Evolutionary conservation across 2,329 filamentous ascomycete genomes (phyloP).

Genomic region (Penicillium brevicompactum): DNA sequence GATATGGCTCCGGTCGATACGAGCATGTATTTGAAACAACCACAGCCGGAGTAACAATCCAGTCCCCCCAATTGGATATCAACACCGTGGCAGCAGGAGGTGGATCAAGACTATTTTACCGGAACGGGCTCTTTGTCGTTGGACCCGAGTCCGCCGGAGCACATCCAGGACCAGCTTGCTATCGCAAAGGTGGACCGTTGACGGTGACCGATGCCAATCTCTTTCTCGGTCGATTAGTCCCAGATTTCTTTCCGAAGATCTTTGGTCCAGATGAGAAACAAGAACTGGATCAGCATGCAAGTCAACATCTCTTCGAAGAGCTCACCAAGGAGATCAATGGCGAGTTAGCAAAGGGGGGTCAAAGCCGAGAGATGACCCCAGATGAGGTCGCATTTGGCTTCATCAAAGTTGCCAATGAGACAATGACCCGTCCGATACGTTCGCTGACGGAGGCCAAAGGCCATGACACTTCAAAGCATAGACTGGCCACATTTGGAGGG

Average conservation of each 20-base stretch:
- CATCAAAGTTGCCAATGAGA: constrained; percentile 85
- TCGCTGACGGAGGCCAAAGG: constrained; percentile 90
- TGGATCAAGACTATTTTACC: constrained; percentile 61
- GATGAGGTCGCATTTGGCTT: constrained; percentile 90
- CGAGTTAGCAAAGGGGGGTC: constrained; percentile 49
- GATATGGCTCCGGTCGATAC: constrained; percentile 80
- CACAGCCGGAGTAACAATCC: constrained; percentile 84
- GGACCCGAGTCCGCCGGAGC: constrained; percentile 87
- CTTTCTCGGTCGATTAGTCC: constrained; percentile 77
- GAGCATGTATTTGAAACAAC: constrained; percentile 93
- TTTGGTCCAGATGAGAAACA: constrained; percentile 84
- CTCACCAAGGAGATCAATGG: constrained; percentile 75
- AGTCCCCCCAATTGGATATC: constrained; percentile 85
- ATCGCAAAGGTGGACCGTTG: constrained; percentile 83
- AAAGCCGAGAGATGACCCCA: constrained; percentile 57
- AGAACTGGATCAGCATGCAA: constrained; percentile 71
- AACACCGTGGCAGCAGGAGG: constrained; percentile 90
- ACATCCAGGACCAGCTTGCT: constrained; percentile 87
- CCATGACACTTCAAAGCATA: constrained; percentile 82
- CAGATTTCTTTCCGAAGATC: constrained; percentile 91
- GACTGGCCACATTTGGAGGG: constrained; percentile 83
- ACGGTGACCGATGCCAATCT: constrained; percentile 95
- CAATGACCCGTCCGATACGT: constrained; percentile 85
- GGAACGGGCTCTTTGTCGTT: constrained; percentile 66
- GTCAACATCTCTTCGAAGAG: constrained; percentile 69